These are phyloP conservation scores for Astrocystis sublimbata DNA, from an alignment of 495 filamentous ascomycete genomes.

Conservation along the genomic window DNA sequence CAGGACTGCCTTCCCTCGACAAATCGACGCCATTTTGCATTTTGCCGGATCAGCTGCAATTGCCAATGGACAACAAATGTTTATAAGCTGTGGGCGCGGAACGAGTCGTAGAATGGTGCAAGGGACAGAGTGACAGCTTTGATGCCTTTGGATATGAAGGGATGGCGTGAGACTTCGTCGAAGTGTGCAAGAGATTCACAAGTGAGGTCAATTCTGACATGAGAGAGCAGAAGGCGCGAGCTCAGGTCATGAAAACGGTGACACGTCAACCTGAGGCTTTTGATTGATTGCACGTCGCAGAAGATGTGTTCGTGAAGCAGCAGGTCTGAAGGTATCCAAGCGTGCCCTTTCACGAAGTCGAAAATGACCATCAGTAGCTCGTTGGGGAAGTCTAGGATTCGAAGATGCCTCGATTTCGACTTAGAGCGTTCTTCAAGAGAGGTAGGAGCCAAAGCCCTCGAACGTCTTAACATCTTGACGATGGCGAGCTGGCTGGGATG, in stretches of 20 bases:
- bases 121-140: neutral
- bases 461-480: neutral
- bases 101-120: neutral
- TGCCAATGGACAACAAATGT: neutral
- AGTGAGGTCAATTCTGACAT: neutral
- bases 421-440: neutral
- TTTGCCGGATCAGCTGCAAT: neutral
- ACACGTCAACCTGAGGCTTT: neutral
- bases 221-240: neutral
- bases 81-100: neutral
- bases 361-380: neutral
- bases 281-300: neutral
- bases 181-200: neutral
- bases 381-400: neutral
- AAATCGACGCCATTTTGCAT: neutral
- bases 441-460: neutral
- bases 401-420: neutral
- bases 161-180: slow-evolving; percentile 2
- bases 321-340: neutral
- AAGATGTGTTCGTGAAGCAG: neutral
- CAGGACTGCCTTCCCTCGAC: neutral
- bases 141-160: slow-evolving; percentile 1
- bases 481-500: too few relatives aligned
- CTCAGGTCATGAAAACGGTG: neutral
- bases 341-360: neutral